phyloP scores from a whole-genome alignment of 2,329 filamentous ascomycete genomes.

The Trichoderma semiorbis region DNA sequence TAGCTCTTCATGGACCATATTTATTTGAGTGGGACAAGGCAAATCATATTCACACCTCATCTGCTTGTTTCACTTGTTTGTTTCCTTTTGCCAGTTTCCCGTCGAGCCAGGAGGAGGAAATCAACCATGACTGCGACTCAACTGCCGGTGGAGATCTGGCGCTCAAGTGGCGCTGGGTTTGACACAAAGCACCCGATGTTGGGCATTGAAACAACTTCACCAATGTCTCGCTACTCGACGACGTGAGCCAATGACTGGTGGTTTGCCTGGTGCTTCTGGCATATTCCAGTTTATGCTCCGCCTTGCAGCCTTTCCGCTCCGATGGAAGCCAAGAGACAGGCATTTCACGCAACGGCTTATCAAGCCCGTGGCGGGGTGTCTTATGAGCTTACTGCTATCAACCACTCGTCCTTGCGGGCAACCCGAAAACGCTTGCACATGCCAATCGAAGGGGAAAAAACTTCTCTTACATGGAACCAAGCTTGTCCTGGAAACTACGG shows the following conservation, averaged over 20 bases:
- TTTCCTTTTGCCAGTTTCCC: neutral
- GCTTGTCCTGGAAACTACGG: conserved; percentile 7
- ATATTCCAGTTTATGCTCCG: neutral
- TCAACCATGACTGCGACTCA: neutral
- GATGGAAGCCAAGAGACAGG: neutral
- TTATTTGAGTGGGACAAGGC: neutral
- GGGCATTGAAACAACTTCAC: neutral
- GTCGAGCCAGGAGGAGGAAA: neutral
- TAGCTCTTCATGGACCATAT: neutral
- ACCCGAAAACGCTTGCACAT: conserved; percentile 13
- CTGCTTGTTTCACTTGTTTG: neutral
- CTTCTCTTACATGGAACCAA: neutral
- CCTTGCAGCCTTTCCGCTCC: neutral
- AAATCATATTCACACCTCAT: neutral
- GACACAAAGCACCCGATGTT: neutral
- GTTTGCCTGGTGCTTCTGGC: neutral
- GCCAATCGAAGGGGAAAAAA: conserved; percentile 4
- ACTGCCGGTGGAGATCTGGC: neutral
- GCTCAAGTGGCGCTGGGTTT: conserved; percentile 9
- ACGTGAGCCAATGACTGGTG: neutral
- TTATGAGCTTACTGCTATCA: neutral
- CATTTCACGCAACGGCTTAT: neutral
- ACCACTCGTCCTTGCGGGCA: neutral
- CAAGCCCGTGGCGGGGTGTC: neutral
- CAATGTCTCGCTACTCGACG: conserved; percentile 15